phyloP scores from a whole-genome alignment of 306 rosid genomes.

The Cicer judaicum region DNA sequence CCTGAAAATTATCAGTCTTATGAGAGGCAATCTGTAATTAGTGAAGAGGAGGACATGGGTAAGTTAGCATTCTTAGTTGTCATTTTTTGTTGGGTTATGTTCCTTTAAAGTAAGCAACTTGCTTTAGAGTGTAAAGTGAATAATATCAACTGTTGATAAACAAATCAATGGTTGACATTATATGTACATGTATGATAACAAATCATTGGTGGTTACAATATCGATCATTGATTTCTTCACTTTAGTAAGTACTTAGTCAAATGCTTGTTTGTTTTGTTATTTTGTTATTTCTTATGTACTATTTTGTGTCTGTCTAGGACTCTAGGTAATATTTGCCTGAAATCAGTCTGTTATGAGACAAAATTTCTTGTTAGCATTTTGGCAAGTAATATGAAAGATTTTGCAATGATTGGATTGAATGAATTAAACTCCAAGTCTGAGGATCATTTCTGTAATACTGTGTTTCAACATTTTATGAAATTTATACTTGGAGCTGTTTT shows the following conservation, averaged over 20 bases:
- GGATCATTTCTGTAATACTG: background rate
- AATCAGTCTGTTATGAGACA: conserved; percentile 12
- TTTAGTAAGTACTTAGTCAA: no score
- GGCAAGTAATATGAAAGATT: conserved; percentile 20
- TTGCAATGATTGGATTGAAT: conserved; percentile 17
- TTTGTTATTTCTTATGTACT: background rate
- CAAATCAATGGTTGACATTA: no score
- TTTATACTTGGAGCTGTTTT: conserved; percentile 23
- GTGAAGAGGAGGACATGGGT: conserved; percentile 96
- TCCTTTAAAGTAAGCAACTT: no score
- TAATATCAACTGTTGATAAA: no score
- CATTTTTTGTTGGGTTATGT: background rate
- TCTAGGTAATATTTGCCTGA: conserved; percentile 22
- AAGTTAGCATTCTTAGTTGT: conserved; percentile 44
- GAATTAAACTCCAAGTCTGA: conserved; percentile 17
- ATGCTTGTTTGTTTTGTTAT: background rate
- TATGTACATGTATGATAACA: no score
- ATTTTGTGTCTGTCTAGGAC: conserved; percentile 15
- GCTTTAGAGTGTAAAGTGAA: no score
- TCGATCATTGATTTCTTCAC: no score
- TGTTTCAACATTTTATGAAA: conserved; percentile 2
- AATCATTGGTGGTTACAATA: no score
- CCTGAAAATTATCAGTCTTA: conserved; percentile 76
- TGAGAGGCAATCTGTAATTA: conserved; percentile 71
- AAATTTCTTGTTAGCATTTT: conserved; percentile 20